Conservation (phyloP, 2,329 filamentous ascomycete species). For the Ceratocystis ficicola region DNA sequence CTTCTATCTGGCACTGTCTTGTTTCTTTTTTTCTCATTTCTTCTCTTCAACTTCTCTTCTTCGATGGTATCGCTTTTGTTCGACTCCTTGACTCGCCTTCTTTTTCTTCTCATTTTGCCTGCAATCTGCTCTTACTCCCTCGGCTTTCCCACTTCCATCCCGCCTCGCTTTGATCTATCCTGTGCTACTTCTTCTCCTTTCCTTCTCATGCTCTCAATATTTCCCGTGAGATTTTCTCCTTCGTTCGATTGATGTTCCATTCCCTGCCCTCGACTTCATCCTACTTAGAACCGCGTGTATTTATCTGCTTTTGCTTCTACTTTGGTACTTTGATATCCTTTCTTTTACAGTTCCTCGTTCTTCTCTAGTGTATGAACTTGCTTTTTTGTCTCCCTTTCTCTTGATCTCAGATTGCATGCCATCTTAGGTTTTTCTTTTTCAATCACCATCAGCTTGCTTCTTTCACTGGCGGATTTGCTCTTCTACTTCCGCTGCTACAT, state of each 20-base stretch:
- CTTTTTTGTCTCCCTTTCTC: slow-evolving; percentile 23
- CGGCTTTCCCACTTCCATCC: background rate
- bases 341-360: background rate
- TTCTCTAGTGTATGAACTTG: background rate
- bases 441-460: too few relatives aligned
- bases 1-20: background rate
- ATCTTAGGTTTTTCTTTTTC: too few relatives aligned
- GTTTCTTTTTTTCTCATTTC: background rate
- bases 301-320: background rate
- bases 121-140: background rate
- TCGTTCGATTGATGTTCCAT: background rate
- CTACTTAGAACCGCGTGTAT: background rate
- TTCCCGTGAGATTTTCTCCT: slow-evolving; percentile 4
- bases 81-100: background rate
- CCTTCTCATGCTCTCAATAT: background rate
- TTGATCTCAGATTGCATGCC: background rate
- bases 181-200: background rate
- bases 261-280: background rate
- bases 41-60: slow-evolving; percentile 9
- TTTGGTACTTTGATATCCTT: background rate
- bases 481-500: too few relatives aligned
- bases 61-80: background rate
- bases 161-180: too few relatives aligned
- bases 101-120: slow-evolving; percentile 7
- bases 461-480: too few relatives aligned